Evolutionary conservation across 192 early-diverging fungal genomes (phyloP).

Genomic region (Rhizophagus clarus): DNA sequence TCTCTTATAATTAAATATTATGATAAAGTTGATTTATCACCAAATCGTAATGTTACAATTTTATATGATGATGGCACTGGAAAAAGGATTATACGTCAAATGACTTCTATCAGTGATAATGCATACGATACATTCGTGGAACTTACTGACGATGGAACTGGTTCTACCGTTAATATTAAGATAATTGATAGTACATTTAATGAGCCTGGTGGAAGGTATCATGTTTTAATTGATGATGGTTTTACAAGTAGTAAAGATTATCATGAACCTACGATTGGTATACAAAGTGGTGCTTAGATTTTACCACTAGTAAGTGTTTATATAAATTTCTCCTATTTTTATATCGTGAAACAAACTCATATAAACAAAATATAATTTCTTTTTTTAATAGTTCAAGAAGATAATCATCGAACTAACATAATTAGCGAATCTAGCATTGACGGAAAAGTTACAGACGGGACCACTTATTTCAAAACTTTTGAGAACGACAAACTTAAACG

Average conservation of each 20-base stretch:
- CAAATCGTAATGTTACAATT: neutral
- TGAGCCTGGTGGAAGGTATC: neutral
- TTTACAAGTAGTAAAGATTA: neutral
- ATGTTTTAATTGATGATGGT: slow-evolving; percentile 17
- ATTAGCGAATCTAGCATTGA: neutral
- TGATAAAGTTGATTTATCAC: neutral
- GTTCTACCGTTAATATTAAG: neutral
- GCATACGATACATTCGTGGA: no score
- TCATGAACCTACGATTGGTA: neutral
- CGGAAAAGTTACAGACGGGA: neutral
- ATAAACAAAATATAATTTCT: no score
- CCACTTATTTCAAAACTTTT: neutral
- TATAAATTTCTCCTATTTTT: no score
- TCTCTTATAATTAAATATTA: neutral
- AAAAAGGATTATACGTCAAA: neutral
- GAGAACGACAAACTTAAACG: neutral
- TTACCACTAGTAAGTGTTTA: neutral
- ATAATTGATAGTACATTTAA: slow-evolving; percentile 5
- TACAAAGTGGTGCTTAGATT: neutral
- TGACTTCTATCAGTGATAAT: no score
- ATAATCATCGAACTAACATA: no score
- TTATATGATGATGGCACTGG: neutral
- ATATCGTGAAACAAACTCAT: no score
- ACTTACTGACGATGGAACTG: neutral
- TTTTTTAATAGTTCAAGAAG: no score